Base-by-base conservation (phyloP, 1,284 basidiomycete species). In the Trametes versicolor region DNA sequence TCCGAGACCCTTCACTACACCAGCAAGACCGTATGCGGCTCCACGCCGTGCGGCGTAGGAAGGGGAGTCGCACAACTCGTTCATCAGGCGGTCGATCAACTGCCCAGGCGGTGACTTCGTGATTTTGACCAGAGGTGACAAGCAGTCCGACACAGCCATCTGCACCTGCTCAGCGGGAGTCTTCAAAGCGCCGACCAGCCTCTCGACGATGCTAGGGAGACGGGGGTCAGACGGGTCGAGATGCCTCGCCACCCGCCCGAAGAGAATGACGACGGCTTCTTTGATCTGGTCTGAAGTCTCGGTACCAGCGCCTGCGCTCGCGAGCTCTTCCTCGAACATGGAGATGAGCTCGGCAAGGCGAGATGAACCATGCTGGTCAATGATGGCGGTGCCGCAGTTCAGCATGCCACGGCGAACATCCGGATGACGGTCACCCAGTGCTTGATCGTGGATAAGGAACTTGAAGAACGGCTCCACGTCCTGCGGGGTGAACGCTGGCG, bases 151-250 rank as follows among this genome's bases (percentile, higher is more conserved):
- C 0, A 99, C 96, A 0, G 98, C 97, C 58, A 95, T 92, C 77
- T 99, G 97, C 0, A 99, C 98, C 71, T 97, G 91, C 77, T 99
- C 98, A 0, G 96, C 91, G 0, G 98, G 98, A 0, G 97, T 99
- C 79, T 93, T 93, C 68, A 99, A 84, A 0, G 97, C 95, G 27
- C 95, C 93, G 7, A 98, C 87, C 23, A 99, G 83, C n/a, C 96
- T 85, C 67, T 96, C 91, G 10, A 99, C 92, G 66, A 99, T 94
- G n/a, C 81, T 78, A 0, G 93, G 91, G 51, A 98, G 88, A 1
- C 95, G 89, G 15, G 82, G 66, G 76, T 98, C 96, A 1, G 86
- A 85, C 7, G 89, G 79, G 48, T 93, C 88, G 39, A 99, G 84
- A 79, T 99, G 97, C 23, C 93, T 85, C 9, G 97, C 98, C 3